Conservation (phyloP, 2,329 filamentous ascomycete species). For the Fusarium acutatum region DNA sequence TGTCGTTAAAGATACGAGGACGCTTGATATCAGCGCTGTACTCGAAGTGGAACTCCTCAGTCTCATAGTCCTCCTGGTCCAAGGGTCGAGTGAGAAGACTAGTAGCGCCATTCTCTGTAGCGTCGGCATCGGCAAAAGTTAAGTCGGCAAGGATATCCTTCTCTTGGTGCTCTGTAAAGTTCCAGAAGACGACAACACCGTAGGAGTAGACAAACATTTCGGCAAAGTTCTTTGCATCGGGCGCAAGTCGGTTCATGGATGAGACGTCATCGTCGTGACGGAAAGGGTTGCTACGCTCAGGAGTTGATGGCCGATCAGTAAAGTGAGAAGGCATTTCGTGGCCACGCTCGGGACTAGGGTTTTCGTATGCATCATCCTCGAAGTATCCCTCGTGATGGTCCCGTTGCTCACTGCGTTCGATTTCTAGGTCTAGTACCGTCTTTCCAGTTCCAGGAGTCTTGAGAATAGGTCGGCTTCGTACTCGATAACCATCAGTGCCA, state of each 20-base stretch:
- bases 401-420: slow-evolving; percentile 88
- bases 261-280: slow-evolving; percentile 54
- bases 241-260: slow-evolving; percentile 67
- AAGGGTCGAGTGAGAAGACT: slow-evolving; percentile 82
- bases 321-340: slow-evolving; percentile 44
- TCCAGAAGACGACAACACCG: slow-evolving; percentile 98
- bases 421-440: slow-evolving; percentile 91
- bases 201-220: slow-evolving; percentile 99
- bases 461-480: slow-evolving; percentile 88
- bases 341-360: slow-evolving; percentile 45
- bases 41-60: slow-evolving; percentile 98
- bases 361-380: slow-evolving; percentile 71
- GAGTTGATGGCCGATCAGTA: slow-evolving; percentile 41
- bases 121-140: slow-evolving; percentile 80
- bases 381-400: slow-evolving; percentile 94
- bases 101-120: slow-evolving; percentile 66
- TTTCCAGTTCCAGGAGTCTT: slow-evolving; percentile 91
- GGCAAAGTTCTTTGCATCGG: slow-evolving; percentile 81
- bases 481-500: slow-evolving; percentile 84
- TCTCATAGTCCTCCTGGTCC: slow-evolving; percentile 92
- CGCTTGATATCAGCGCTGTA: slow-evolving; percentile 88
- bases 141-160: slow-evolving; percentile 96
- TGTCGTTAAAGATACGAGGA: slow-evolving; percentile 96
- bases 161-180: slow-evolving; percentile 94
- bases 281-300: slow-evolving; percentile 43